These are phyloP conservation scores for Bigelowiella natans DNA, from an alignment of 78 protist genomes.

Conservation along the genomic window DNA sequence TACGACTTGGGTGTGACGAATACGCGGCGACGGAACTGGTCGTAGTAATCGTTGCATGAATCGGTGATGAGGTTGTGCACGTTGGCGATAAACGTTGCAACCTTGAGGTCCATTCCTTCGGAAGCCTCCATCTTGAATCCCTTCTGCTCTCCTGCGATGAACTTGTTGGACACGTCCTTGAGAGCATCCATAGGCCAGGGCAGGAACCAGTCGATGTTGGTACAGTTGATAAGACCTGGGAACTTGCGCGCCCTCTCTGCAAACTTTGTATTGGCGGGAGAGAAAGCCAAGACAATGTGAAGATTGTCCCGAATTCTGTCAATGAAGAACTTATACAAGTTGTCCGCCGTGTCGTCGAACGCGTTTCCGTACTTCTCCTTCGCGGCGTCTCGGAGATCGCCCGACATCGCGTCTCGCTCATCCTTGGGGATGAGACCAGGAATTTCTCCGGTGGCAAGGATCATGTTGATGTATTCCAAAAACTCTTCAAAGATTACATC, in stretches of 20 bases:
- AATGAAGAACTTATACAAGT: conserved; percentile 60
- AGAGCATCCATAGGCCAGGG: conserved; percentile 79
- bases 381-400: conserved; percentile 9
- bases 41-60: conserved; percentile 53
- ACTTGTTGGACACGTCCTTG: conserved; percentile 42
- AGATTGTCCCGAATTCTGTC: conserved; percentile 61
- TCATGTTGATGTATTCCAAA: conserved; percentile 71
- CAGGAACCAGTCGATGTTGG: conserved; percentile 74
- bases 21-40: conserved; percentile 56
- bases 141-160: conserved; percentile 2
- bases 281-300: conserved; percentile 75
- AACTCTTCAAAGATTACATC: conserved; percentile 74
- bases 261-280: conserved; percentile 78
- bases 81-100: conserved; percentile 49
- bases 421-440: conserved; percentile 65
- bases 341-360: conserved; percentile 45
- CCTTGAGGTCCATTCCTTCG: conserved; percentile 6
- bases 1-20: conserved; percentile 81
- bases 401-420: conserved; percentile 54
- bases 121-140: conserved; percentile 49
- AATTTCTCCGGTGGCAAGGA: conserved; percentile 65
- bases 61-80: conserved; percentile 46
- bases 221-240: conserved; percentile 67
- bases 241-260: conserved; percentile 57
- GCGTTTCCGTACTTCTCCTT: conserved; percentile 15